phyloP scores from a whole-genome alignment of 306 rosid genomes.

The Dalbergia cochinchinensis region DNA sequence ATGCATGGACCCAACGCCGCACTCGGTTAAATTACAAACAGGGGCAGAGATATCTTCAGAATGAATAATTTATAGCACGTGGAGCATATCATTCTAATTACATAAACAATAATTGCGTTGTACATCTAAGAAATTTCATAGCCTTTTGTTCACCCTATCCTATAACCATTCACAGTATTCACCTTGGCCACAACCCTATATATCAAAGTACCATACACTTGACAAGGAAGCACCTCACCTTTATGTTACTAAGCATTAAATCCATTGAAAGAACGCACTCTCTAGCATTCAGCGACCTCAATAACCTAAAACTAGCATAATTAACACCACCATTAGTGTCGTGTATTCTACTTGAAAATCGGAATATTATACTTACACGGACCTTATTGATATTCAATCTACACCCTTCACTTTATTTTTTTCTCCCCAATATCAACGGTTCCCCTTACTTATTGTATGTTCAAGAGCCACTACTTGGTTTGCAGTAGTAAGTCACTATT shows the following conservation, averaged over 20 bases:
- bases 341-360: not conserved
- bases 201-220: not conserved
- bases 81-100: conserved; percentile 8
- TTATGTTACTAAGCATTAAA: not conserved
- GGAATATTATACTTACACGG: not conserved
- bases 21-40: not conserved
- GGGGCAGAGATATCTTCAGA: not conserved
- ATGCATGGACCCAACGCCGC: conserved; percentile 1
- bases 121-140: not conserved
- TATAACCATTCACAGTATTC: not conserved
- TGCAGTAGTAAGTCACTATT: not conserved
- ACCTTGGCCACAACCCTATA: not conserved
- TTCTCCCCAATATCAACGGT: too few species aligned
- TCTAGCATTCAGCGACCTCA: conserved; percentile 16
- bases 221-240: not conserved
- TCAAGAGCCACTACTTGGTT: not conserved
- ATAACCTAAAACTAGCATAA: not conserved
- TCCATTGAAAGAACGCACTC: conserved; percentile 13
- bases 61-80: conserved; percentile 26
- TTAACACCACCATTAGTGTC: not conserved
- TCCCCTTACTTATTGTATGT: too few species aligned
- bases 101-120: not conserved
- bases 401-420: too few species aligned
- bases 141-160: not conserved
- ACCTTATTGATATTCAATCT: too few species aligned